These are phyloP conservation scores for Endocarpon pusillum DNA, from an alignment of 495 filamentous ascomycete species.

Conservation along the genomic window DNA sequence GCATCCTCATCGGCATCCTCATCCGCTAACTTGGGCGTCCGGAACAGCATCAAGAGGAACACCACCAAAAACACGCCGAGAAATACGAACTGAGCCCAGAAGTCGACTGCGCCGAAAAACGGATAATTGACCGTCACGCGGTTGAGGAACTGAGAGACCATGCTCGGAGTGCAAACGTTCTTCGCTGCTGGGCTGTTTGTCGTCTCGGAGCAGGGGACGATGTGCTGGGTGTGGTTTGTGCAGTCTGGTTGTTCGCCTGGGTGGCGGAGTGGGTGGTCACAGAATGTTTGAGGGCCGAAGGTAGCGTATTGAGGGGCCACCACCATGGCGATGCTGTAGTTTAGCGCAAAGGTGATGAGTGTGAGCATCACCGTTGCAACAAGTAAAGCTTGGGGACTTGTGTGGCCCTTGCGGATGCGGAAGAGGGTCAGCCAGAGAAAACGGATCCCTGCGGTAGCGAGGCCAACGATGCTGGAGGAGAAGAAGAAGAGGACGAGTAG, in stretches of 20 bases:
- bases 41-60: conserved; percentile 56
- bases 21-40: conserved; percentile 58
- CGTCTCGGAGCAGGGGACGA: conserved; percentile 67
- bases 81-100: conserved; percentile 92
- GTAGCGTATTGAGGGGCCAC: conserved; percentile 88
- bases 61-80: conserved; percentile 67
- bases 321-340: conserved; percentile 81
- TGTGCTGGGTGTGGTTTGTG: conserved; percentile 45
- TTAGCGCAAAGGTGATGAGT: conserved; percentile 72
- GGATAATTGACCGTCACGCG: conserved; percentile 89
- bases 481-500: conserved; percentile 75
- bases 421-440: conserved; percentile 92
- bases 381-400: conserved; percentile 81
- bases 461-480: conserved; percentile 65
- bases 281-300: conserved; percentile 90
- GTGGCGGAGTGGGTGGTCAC: conserved; percentile 40
- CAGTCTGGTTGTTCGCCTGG: conserved; percentile 60
- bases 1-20: conserved; percentile 70
- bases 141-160: conserved; percentile 84
- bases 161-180: conserved; percentile 73
- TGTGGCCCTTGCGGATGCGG: conserved; percentile 73
- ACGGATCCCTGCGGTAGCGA: conserved; percentile 74
- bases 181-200: conserved; percentile 39
- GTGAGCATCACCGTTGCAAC: conserved; percentile 81
- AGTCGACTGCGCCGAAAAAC: conserved; percentile 81